Evolutionary conservation across 176 grass and related monocot species (phyloP), one percentile per base, ranked within the genome.

Genomic region (Oryza brachyantha): DNA sequence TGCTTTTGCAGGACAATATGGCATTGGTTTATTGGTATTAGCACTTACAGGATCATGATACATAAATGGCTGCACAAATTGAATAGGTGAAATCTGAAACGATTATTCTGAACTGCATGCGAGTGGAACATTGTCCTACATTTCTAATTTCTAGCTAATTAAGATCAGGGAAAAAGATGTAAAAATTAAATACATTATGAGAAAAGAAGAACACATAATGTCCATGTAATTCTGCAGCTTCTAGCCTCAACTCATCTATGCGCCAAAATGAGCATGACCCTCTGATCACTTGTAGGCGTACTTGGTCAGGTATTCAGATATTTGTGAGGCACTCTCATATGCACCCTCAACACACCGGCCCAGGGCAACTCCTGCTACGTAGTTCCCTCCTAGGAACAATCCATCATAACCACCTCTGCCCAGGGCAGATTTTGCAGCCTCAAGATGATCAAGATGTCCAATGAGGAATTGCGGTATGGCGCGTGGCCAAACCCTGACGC

Each of bases 401-500:
- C 95, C 95, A 4, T 89, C 55, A 0, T 78, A 84, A 21, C 88
- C 80, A 0, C 72, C 81, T 86, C 10, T 84, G 13, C 10, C 25
- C 17, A 94, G 74, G 45, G 90, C 83, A 72, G 74, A 80, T 73
- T 80, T 93, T 63, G 90, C 96, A 36, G 75, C 75, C 64, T 93
- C 85, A 27, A 95, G 90, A 81, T 72, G 69, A 68, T 99, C 92
- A 7, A 99, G 88, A 83, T 99, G 96, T 8, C 96, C 92, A 13
- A 95, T 72, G 54, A 87, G 74, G 76, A 95, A 99, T 75, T 99
- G 96, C 14, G 96, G 96, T 84, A 99, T 99, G 39, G 96, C 96
- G 61, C 57, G 92, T 55, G 90, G 90, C 96, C 96, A 99, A 17
- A 94, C 88, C 65, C 96, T 84, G 21, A 95, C 92, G 4, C 96